Evolutionary conservation across 306 rosid species (phyloP).

Genomic region (Citrullus mucosospermus): DNA sequence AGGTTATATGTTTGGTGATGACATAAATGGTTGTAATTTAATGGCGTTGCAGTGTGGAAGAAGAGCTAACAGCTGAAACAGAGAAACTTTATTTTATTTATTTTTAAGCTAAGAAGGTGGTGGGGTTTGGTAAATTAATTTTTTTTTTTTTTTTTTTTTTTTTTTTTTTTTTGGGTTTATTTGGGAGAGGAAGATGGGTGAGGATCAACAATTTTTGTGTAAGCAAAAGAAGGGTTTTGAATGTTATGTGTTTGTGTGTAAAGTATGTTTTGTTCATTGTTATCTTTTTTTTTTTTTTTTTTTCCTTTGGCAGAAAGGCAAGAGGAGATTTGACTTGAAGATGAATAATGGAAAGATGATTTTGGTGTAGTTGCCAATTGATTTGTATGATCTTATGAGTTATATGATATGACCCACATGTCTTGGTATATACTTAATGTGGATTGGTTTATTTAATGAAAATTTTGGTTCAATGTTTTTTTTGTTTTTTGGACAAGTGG

Average conservation of each 20-base stretch:
- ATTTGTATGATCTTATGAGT: not conserved
- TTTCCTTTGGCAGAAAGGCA: no score
- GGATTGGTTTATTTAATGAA: not conserved
- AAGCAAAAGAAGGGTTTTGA: not conserved
- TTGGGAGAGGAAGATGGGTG: not conserved
- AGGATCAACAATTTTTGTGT: not conserved
- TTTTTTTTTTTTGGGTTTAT: not conserved
- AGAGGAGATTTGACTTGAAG: not conserved
- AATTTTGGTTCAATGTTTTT: not conserved
- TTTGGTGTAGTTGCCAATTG: not conserved
- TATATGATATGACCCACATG: not conserved
- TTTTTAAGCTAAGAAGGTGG: not conserved
- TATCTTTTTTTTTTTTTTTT: no score
- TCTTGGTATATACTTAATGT: not conserved
- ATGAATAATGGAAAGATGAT: not conserved
- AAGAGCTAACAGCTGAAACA: not conserved
- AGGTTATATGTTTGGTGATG: not conserved
- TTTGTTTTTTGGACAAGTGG: not conserved
- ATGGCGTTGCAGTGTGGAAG: not conserved
- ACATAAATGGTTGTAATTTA: constrained; percentile 5
- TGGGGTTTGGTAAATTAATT: not conserved
- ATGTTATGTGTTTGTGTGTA: not conserved
- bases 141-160: not conserved
- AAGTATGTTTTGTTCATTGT: not conserved
- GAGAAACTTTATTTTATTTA: not conserved